phyloP scores from a whole-genome alignment of 2,329 filamentous ascomycete genomes.

The Ophiobolus disseminans region DNA sequence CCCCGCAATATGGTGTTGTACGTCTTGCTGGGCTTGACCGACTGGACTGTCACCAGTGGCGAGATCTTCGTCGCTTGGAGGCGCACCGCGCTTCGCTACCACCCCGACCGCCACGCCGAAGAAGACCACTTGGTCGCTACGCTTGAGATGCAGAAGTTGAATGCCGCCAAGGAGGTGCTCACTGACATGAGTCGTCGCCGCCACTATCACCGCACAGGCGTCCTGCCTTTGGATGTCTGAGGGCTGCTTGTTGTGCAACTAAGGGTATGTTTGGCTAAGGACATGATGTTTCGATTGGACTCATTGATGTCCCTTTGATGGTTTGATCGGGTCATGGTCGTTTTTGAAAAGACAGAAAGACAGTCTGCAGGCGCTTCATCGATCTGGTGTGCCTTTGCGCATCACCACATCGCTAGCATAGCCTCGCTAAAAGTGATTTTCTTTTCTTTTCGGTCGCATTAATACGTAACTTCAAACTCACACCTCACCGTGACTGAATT shows the following conservation, averaged over 20 bases:
- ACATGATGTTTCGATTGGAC: too few species aligned
- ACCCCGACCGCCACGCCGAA: conserved; percentile 29
- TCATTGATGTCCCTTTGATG: background rate
- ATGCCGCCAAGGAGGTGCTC: conserved; percentile 34
- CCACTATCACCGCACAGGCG: conserved; percentile 18
- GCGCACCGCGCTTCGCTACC: conserved; percentile 17
- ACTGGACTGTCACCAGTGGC: conserved; percentile 16
- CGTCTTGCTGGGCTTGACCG: conserved; percentile 17
- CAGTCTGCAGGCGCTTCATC: too few species aligned
- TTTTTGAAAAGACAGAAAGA: too few species aligned
- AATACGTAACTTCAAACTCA: too few species aligned
- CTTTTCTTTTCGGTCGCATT: too few species aligned
- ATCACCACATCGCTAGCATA: too few species aligned
- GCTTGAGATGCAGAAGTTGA: conserved; percentile 31
- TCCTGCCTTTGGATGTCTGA: conserved; percentile 14
- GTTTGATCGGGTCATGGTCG: too few species aligned
- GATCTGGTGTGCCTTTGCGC: too few species aligned
- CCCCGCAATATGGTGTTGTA: conserved; percentile 28
- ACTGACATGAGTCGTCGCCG: conserved; percentile 15
- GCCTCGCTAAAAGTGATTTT: too few species aligned
- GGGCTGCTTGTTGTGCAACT: background rate
- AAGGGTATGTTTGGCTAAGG: background rate
- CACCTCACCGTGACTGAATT: too few species aligned
- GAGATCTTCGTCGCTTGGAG: conserved; percentile 28
- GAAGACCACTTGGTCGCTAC: conserved; percentile 21